phyloP scores from a whole-genome alignment of 352 stramenopile species.

The Phytophthora sansomeana region DNA sequence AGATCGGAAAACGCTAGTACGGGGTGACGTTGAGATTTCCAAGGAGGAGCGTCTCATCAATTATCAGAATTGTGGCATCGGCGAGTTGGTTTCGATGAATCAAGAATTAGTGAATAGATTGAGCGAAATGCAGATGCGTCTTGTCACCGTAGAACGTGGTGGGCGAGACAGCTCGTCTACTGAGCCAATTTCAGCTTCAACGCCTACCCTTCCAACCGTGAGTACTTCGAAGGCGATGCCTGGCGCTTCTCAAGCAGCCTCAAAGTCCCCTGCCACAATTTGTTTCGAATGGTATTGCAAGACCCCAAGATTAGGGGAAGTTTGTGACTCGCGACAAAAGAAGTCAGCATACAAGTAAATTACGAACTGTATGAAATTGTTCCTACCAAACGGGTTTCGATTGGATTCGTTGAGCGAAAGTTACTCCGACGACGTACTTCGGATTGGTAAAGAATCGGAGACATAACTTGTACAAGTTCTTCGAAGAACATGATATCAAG shows the following conservation, averaged over 20 bases:
- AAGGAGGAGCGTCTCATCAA: constrained; percentile 7
- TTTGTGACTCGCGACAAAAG: constrained; percentile 7
- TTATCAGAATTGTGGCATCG: constrained; percentile 12
- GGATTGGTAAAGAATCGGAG: constrained; percentile 1
- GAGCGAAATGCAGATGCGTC: not conserved
- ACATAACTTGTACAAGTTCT: constrained; percentile 9
- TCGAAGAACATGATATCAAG: constrained; percentile 9
- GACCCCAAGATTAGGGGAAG: constrained; percentile 9
- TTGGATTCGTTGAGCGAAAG: constrained; percentile 2
- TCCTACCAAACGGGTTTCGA: constrained; percentile 11
- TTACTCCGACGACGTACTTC: not conserved
- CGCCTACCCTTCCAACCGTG: no score
- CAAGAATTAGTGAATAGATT: no score
- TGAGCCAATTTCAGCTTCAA: no score
- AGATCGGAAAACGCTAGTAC: not conserved
- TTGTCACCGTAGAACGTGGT: no score
- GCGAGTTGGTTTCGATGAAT: no score
- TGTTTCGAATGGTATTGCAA: constrained; percentile 21
- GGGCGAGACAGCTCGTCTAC: no score
- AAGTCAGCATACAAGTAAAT: constrained; percentile 20
- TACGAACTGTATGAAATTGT: constrained; percentile 16
- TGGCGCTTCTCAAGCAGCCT: no score
- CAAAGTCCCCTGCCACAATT: not conserved
- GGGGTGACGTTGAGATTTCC: not conserved
- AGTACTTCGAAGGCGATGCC: no score